These are phyloP conservation scores for Populus tremula DNA, from an alignment of 345 rosid species.

Conservation along the genomic window DNA sequence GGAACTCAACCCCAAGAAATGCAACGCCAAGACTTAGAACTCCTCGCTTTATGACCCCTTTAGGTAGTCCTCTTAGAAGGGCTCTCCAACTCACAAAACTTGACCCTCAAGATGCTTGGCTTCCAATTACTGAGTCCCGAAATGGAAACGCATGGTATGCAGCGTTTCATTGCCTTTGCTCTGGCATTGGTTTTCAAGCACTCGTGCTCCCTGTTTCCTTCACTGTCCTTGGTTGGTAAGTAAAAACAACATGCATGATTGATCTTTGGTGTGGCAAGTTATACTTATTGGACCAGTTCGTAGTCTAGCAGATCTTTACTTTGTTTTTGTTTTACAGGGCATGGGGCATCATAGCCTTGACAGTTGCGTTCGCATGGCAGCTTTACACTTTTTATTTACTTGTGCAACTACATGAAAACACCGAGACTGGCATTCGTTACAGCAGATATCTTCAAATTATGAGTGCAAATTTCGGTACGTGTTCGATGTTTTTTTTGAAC, in stretches of 20 bases:
- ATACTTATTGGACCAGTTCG: background rate
- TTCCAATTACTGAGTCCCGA: slow-evolving; percentile 86
- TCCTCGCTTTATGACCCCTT: slow-evolving; percentile 60
- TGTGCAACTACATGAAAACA: slow-evolving; percentile 75
- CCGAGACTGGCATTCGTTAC: slow-evolving; percentile 51
- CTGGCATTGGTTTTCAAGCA: slow-evolving; percentile 81
- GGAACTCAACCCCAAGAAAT: slow-evolving; percentile 30
- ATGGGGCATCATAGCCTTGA: slow-evolving; percentile 63
- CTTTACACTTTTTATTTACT: slow-evolving; percentile 65
- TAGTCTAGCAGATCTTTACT: background rate
- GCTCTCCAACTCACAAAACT: slow-evolving; percentile 57
- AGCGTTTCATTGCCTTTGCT: slow-evolving; percentile 78
- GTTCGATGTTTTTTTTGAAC: background rate
- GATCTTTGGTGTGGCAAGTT: background rate
- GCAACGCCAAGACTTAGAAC: slow-evolving; percentile 50
- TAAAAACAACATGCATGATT: background rate
- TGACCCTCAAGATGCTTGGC: slow-evolving; percentile 78
- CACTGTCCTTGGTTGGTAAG: slow-evolving; percentile 76
- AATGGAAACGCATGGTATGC: slow-evolving; percentile 77
- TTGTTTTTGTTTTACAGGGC: slow-evolving; percentile 41
- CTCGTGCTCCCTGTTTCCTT: slow-evolving; percentile 92
- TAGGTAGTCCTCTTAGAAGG: slow-evolving; percentile 52
- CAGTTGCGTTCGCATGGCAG: slow-evolving; percentile 71
- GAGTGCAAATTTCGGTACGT: slow-evolving; percentile 58
- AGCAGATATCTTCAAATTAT: slow-evolving; percentile 71